Conservation (phyloP, 352 stramenopile genomes). For the Phytopythium litorale region DNA sequence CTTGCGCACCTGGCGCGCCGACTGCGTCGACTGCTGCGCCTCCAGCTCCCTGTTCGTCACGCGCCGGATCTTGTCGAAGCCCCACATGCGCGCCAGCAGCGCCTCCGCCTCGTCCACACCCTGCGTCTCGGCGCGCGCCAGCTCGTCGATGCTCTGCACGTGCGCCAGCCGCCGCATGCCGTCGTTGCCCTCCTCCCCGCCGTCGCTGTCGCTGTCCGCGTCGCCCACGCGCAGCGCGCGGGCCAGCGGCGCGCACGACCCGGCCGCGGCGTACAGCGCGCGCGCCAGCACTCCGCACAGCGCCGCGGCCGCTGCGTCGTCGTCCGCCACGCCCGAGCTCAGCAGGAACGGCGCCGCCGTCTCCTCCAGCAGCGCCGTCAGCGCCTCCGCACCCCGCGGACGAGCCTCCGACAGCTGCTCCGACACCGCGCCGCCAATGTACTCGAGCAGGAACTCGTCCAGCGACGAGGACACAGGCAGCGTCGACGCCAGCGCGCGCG, state of each 20-base stretch:
- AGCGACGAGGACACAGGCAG: conserved; percentile 34
- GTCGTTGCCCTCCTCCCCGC: conserved; percentile 12
- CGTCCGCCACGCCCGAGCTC: conserved; percentile 41
- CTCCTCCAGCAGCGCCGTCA: conserved; percentile 41
- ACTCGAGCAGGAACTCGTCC: conserved; percentile 71
- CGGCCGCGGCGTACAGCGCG: conserved; percentile 14
- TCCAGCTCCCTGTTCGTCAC: conserved; percentile 77
- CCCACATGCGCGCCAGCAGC: conserved; percentile 82
- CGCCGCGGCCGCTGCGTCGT: conserved; percentile 32
- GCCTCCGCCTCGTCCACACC: conserved; percentile 52
- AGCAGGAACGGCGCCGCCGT: conserved; percentile 73
- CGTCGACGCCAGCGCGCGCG: conserved; percentile 41
- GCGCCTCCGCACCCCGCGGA: conserved; percentile 24
- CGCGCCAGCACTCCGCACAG: conserved; percentile 42
- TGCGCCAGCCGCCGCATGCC: conserved; percentile 58
- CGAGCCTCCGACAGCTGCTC: conserved; percentile 38
- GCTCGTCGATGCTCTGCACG: conserved; percentile 72
- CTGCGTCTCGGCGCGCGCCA: conserved; percentile 34
- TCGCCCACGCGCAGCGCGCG: conserved; percentile 10
- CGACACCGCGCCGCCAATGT: conserved; percentile 53
- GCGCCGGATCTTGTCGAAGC: conserved; percentile 82
- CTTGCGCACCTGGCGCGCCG: conserved; percentile 78
- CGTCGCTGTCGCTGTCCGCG: conserved; percentile 8
- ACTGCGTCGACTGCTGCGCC: conserved; percentile 66
- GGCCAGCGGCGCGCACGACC: conserved; percentile 19